Conservation (phyloP, 1,284 basidiomycete genomes). For the Trichosporon ovoides region DNA sequence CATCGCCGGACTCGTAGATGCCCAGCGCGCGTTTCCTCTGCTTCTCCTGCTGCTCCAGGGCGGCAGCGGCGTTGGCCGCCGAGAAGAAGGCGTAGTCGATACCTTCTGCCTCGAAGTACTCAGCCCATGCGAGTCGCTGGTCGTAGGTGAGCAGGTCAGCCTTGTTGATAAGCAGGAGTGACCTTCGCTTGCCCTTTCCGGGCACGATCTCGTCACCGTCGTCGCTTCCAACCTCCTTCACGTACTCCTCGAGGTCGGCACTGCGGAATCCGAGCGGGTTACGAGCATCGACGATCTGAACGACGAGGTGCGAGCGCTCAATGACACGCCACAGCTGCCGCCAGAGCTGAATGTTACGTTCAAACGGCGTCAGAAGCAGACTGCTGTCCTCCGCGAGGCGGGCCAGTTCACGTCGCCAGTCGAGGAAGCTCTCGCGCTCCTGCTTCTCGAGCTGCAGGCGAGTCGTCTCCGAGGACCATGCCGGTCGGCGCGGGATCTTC, state of each 20-base stretch:
- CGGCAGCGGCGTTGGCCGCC: constrained; percentile 77
- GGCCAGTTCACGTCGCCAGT: constrained; percentile 86
- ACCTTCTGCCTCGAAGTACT: constrained; percentile 79
- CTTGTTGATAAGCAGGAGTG: constrained; percentile 90
- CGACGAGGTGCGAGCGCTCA: constrained; percentile 85
- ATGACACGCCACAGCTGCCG: constrained; percentile 91
- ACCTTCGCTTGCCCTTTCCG: constrained; percentile 65
- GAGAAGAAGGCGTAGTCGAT: constrained; percentile 94
- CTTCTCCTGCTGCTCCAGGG: constrained; percentile 65
- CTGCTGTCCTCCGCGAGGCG: constrained; percentile 55
- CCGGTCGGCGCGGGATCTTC: constrained; percentile 68
- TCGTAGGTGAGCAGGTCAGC: constrained; percentile 82
- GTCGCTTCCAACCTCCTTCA: constrained; percentile 70
- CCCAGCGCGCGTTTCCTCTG: constrained; percentile 40
- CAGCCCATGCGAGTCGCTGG: constrained; percentile 88
- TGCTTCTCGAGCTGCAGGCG: constrained; percentile 71
- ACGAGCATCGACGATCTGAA: constrained; percentile 92
- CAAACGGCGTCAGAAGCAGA: constrained; percentile 86
- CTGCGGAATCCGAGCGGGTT: constrained; percentile 88
- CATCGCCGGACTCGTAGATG: constrained; percentile 29
- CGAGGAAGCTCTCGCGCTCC: constrained; percentile 81
- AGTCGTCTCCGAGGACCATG: constrained; percentile 76
- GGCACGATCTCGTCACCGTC: constrained; percentile 55
- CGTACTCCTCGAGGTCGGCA: constrained; percentile 84
- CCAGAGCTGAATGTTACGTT: constrained; percentile 95